Base-by-base conservation (phyloP, 148 eudicot genomes). In the Camellia japonica region DNA sequence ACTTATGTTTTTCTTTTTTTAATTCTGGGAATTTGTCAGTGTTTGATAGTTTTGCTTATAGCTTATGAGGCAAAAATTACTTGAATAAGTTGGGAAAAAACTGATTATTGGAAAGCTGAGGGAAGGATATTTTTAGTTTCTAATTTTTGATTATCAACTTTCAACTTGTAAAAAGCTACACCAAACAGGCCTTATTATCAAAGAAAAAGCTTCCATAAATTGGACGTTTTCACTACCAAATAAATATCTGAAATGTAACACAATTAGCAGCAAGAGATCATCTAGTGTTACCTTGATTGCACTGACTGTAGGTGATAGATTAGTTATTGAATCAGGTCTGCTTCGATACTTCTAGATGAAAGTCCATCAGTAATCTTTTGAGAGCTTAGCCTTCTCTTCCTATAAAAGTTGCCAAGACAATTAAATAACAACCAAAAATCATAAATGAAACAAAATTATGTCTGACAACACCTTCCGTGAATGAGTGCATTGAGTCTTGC, bases 371-470 rank as follows among this genome's bases (percentile, higher is more conserved):
- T 16, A 15, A 58, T 20, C 16, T 74, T 12, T 41, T 16, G 20
- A 56, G 77, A 44, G 14, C 63, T 38, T 56, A 4, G 77, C 64
- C 64, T 41, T 74, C 23, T 74, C 47, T 38, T 55, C 30, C 77
- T 74, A 11, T 16, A 55, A 8, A 58, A 58, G 61, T 30, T 38
- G 49, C 47, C 63, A 56, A 74, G 49, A 58, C 44, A 74, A 1
- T 52, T 73, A 52, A 73, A 11, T 19, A 54, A 11, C 60, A 41
- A 38, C 64, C 19, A 10, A 58, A 38, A 74, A 20, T 54, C 61
- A 73, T 7, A 54, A 73, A 55, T 16, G 58, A 20, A 72, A 54
- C 61, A 73, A 73, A 15, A 52, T 73, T 20, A 23, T 13, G 3
- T 18, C 68, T 64, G 12, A 7, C 16, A 6, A 6, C 63, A 16